Evolutionary conservation across 2,329 filamentous ascomycete species (phyloP).

Genomic region (Fusarium oligoseptatum): DNA sequence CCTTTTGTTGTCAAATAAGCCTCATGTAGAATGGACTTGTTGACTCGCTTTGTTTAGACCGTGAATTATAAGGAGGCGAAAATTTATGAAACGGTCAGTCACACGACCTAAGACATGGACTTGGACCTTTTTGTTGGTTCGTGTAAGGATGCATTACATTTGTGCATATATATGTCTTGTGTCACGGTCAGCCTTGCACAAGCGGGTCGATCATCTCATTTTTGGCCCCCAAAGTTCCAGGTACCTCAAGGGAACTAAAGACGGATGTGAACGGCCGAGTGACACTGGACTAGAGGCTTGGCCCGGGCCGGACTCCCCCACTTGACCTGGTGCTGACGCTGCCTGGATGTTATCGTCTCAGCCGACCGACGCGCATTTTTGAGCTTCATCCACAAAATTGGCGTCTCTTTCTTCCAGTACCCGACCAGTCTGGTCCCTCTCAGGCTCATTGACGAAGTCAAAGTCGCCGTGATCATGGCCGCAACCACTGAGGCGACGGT

Average conservation of each 20-base stretch:
- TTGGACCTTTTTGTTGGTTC: neutral
- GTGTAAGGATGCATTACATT: neutral
- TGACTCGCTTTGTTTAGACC: neutral
- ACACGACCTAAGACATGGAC: neutral
- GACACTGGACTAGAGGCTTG: neutral
- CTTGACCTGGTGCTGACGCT: neutral
- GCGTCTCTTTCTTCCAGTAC: neutral
- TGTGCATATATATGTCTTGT: neutral
- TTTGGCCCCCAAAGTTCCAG: neutral
- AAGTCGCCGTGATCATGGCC: neutral
- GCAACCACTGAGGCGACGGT: neutral
- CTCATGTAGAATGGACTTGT: neutral
- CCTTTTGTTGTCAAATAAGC: neutral
- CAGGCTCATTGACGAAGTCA: neutral
- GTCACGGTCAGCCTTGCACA: neutral
- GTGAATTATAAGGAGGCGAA: neutral
- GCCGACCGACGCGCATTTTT: neutral
- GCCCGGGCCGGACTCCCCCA: neutral
- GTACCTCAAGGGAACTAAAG: neutral
- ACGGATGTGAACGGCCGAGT: neutral
- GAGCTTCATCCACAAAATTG: neutral
- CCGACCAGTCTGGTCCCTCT: neutral
- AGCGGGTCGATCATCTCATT: neutral
- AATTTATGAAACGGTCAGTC: neutral
- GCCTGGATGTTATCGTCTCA: neutral